phyloP scores from a whole-genome alignment of 164 flowering plant species.

The Vitis rupestris region DNA sequence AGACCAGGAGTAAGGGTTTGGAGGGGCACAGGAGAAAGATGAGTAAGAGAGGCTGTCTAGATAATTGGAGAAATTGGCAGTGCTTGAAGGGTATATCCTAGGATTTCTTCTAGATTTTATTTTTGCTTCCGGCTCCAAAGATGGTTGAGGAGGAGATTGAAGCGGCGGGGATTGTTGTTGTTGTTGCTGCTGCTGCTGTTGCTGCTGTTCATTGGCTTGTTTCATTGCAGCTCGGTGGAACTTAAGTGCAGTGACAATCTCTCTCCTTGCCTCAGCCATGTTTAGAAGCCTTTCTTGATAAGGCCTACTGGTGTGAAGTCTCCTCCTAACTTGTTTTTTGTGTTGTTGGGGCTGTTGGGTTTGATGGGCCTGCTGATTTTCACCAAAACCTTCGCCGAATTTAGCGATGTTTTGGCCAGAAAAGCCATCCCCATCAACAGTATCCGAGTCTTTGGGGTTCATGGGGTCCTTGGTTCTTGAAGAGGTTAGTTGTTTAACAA shows the following conservation, averaged over 20 bases:
- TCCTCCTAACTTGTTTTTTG: conserved; percentile 81
- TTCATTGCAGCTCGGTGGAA: conserved; percentile 88
- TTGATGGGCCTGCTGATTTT: conserved; percentile 29
- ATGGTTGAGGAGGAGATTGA: conserved; percentile 24
- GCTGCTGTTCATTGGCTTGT: conserved; percentile 59
- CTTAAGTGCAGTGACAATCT: conserved; percentile 90
- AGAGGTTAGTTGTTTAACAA: conserved; percentile 79
- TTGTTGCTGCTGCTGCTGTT: conserved; percentile 31
- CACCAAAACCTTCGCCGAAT: conserved; percentile 22
- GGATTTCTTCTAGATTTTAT: conserved; percentile 47
- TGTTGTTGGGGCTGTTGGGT: conserved; percentile 42
- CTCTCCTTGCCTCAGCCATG: conserved; percentile 87
- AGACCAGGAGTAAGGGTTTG: conserved; percentile 31
- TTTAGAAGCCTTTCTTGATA: conserved; percentile 86
- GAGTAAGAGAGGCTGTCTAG: conserved; percentile 26
- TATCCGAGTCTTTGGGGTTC: conserved; percentile 24
- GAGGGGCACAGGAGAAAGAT: conserved; percentile 24
- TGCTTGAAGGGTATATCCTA: conserved; percentile 42
- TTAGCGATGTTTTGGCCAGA: conserved; percentile 27
- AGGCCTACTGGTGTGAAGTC: conserved; percentile 81
- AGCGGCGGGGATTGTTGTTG: conserved; percentile 1
- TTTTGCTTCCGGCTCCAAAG: conserved; percentile 31
- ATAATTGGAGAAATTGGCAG: conserved; percentile 21
- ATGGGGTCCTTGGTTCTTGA: conserved; percentile 56
- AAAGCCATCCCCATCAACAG: conserved; percentile 21